A percentile compares a stretch with the other conserved stretches of the same genome.
phyloP scores from a whole-genome alignment of 2,329 filamentous ascomycete species.

The Penicillium sp. region DNA sequence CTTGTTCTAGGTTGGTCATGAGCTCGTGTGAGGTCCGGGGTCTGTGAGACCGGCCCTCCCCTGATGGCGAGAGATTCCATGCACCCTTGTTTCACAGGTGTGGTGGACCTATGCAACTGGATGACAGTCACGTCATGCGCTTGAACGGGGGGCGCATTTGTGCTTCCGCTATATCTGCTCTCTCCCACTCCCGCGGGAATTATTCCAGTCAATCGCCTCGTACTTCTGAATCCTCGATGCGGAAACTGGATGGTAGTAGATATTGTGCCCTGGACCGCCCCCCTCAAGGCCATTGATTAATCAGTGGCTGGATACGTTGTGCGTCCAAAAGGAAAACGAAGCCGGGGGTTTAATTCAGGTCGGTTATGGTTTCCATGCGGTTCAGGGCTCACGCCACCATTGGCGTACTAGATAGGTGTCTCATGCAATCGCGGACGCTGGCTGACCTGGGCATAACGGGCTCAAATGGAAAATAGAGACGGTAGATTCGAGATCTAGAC shows the following conservation, averaged over 20 bases:
- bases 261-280: background rate
- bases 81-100: background rate
- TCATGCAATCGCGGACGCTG: background rate
- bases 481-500: slow-evolving; percentile 22
- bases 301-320: background rate
- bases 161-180: background rate
- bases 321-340: background rate
- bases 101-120: background rate
- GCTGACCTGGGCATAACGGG: background rate
- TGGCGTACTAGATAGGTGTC: background rate
- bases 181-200: background rate
- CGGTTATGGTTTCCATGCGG: background rate
- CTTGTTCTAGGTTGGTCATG: background rate
- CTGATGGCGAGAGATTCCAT: background rate
- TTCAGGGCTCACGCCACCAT: background rate
- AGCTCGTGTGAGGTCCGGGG: background rate
- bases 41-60: background rate
- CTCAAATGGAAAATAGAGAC: slow-evolving; percentile 10
- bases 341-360: background rate
- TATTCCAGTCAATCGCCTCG: background rate
- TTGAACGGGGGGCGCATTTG: background rate
- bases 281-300: background rate
- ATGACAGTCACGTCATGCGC: background rate
- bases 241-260: background rate
- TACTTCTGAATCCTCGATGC: background rate